A percentile compares a stretch with the other conserved stretches of the same genome.
Evolutionary conservation across 2,329 filamentous ascomycete genomes (phyloP).

Genomic region (Penicillium digitatum): DNA sequence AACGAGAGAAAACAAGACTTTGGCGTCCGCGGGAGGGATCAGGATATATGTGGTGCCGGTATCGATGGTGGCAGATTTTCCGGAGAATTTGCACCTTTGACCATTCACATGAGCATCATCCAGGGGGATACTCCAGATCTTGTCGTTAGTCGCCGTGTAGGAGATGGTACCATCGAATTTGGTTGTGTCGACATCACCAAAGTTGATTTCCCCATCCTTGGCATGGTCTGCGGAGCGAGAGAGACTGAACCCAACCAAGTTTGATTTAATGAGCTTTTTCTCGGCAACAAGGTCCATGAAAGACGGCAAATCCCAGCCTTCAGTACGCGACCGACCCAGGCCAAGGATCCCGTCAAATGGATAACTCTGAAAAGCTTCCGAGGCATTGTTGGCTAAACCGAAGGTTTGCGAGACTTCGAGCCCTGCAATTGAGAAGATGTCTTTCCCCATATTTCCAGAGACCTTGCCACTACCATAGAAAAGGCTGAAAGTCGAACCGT

Average conservation of each 20-base stretch:
- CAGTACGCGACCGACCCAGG: slow-evolving; percentile 60
- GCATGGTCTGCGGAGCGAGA: slow-evolving; percentile 61
- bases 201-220: slow-evolving; percentile 72
- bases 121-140: slow-evolving; percentile 70
- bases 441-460: slow-evolving; percentile 61
- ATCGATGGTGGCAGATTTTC: slow-evolving; percentile 68
- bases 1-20: slow-evolving; percentile 64
- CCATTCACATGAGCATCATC: slow-evolving; percentile 63
- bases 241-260: slow-evolving; percentile 68
- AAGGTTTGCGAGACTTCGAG: slow-evolving; percentile 64
- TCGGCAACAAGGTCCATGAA: slow-evolving; percentile 62
- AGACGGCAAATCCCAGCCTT: slow-evolving; percentile 53
- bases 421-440: slow-evolving; percentile 64
- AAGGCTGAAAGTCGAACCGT: slow-evolving; percentile 56
- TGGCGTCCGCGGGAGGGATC: slow-evolving; percentile 63
- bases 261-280: slow-evolving; percentile 56
- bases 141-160: slow-evolving; percentile 57
- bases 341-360: slow-evolving; percentile 87
- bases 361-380: slow-evolving; percentile 69
- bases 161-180: slow-evolving; percentile 66
- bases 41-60: slow-evolving; percentile 79
- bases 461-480: slow-evolving; percentile 75
- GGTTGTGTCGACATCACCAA: slow-evolving; percentile 65
- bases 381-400: slow-evolving; percentile 68
- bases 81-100: slow-evolving; percentile 51